A percentile compares a stretch with the other conserved stretches of the same genome.
phyloP scores from a whole-genome alignment of 2,329 filamentous ascomycete species.

The Aureobasidium sp. region DNA sequence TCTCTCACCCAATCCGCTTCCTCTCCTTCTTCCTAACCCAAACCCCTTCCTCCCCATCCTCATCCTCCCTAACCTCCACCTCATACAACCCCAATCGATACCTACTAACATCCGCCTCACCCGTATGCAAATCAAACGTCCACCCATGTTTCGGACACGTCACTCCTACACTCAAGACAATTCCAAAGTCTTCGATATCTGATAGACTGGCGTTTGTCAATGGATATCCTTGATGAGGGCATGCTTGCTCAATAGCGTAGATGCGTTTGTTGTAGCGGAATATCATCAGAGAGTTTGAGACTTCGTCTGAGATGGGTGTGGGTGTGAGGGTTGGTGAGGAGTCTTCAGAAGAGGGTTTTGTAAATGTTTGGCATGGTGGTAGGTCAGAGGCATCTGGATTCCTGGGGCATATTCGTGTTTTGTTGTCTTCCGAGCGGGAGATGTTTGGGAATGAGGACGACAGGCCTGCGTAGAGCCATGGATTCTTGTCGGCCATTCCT shows the following conservation, averaged over 20 bases:
- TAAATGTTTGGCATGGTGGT: conserved; percentile 63
- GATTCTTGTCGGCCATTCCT: conserved; percentile 15
- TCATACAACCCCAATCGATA: conserved; percentile 73
- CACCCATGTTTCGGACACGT: conserved; percentile 75
- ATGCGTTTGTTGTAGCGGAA: conserved; percentile 70
- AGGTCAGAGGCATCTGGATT: conserved; percentile 2
- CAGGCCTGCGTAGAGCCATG: conserved; percentile 64
- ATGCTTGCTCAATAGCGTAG: conserved; percentile 77
- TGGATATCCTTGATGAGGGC: conserved; percentile 73
- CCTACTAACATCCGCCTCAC: conserved; percentile 65
- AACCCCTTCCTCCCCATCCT: conserved; percentile 28
- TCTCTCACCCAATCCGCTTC: conserved; percentile 33
- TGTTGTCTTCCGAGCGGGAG: conserved; percentile 46
- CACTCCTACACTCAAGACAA: conserved; percentile 67
- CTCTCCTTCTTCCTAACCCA: conserved; percentile 40
- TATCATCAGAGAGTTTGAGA: conserved; percentile 57
- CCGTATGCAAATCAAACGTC: conserved; percentile 75
- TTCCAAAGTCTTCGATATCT: conserved; percentile 78
- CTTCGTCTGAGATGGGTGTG: conserved; percentile 44
- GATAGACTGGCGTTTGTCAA: conserved; percentile 69
- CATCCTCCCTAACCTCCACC: conserved; percentile 51
- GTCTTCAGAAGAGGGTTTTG: conserved; percentile 24
- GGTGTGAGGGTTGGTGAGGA: conserved; percentile 10
- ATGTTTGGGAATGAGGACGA: conserved; percentile 64
- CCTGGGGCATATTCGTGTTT: conserved; percentile 39